Conservation (phyloP, 1,284 basidiomycete species). For the Peniophora sp. region DNA sequence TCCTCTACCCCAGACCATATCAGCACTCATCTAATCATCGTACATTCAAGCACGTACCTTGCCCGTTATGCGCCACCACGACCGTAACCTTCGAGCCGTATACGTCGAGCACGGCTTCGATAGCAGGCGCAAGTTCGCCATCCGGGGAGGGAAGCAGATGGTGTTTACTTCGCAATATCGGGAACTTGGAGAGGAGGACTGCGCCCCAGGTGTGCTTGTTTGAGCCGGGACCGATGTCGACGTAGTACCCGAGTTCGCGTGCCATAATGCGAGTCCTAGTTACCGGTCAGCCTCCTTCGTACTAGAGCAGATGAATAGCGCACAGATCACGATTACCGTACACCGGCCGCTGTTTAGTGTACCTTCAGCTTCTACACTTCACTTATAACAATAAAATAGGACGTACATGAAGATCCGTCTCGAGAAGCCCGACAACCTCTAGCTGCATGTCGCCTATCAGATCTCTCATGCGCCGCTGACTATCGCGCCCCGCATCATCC, state of each 20-base stretch:
- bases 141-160: conserved; percentile 85
- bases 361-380: conserved; percentile 2
- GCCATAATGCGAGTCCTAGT: conserved; percentile 65
- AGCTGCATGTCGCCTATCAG: conserved; percentile 78
- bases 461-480: conserved; percentile 72
- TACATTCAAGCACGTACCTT: conserved; percentile 42
- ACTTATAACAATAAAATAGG: not conserved
- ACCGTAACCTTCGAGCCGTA: conserved; percentile 79
- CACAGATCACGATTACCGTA: conserved; percentile 88
- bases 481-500: conserved; percentile 77
- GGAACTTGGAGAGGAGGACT: conserved; percentile 82
- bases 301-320: conserved; percentile 19
- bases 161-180: conserved; percentile 85
- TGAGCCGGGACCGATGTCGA: conserved; percentile 82
- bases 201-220: conserved; percentile 92
- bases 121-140: conserved; percentile 89
- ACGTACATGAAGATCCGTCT: conserved; percentile 81
- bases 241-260: conserved; percentile 80
- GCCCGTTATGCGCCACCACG: conserved; percentile 87
- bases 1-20: conserved; percentile 48
- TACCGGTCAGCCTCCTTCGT: conserved; percentile 1
- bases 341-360: conserved; percentile 55
- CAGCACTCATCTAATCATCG: not conserved
- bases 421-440: conserved; percentile 77
- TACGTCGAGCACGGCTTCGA: conserved; percentile 82